Evolutionary conservation across 2,329 filamentous ascomycete genomes (phyloP), one percentile per base, ranked within the genome.

Genomic region (Chalaropsis ovoidea): DNA sequence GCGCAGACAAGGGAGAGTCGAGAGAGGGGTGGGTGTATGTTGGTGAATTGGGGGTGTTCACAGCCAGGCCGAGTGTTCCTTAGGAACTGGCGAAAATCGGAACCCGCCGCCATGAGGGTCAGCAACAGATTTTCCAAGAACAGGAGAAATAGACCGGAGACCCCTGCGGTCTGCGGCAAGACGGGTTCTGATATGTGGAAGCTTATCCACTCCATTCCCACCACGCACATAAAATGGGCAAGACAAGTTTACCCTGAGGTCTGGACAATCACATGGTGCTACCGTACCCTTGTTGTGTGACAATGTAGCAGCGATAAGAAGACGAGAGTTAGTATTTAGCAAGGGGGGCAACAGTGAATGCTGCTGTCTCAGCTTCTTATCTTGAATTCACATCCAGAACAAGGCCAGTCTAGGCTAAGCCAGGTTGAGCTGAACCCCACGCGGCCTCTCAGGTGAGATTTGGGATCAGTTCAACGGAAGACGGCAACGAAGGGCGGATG

Each of bases 321-420:
- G 27, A 39, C 8, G 8, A 10, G 5, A 39, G 35, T n/a, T n/a
- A n/a, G n/a, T n/a, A n/a, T n/a, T n/a, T 5, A 58, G 27, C 27
- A 58, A 39, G 54, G 54, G 54, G 54, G 54, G 2, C 8, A 56
- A 11, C 8, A 17, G 27, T 15, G 52, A 31, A 56, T 56, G 52
- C 22, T 8, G 8, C 54, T 11, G 54, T 58, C 24, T 58, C 54
- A 58, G 54, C 54, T 56, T 56, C 52, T 58, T 58, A 58, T 58
- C 54, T 58, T 58, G 54, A 7, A 11, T 35, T 5, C 11, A 13
- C 17, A 58, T 39, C 17, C 19, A 35, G 52, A 39, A 35, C 13
- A 56, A 31, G 24, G 24, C 52, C 31, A 13, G 27, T n/a, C 27
- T 13, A 35, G 54, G 54, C 27, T 39, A 39, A 4, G 54, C 24